Evolutionary conservation across 2,329 filamentous ascomycete genomes (phyloP), one percentile per base, ranked within the genome.

Genomic region (Paecilomyces fulvus): DNA sequence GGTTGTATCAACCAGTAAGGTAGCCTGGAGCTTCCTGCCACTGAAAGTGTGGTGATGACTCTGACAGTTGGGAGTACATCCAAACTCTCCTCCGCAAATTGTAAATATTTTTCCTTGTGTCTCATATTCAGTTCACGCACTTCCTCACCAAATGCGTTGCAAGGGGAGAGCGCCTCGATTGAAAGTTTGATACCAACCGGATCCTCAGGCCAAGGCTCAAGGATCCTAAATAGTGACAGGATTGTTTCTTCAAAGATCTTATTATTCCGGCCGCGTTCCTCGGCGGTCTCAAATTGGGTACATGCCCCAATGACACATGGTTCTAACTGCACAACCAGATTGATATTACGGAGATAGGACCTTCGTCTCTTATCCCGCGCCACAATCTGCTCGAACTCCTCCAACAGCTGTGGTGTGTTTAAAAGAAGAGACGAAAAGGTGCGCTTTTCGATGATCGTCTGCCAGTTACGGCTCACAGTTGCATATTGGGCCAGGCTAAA

Each of bases 201-300:
- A 23, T 53, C 30, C 25, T 53, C 31, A 3, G 52, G 30, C 52
- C 31, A 53, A 14, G 52, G 4, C 5, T 37, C 28, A 10, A 53
- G 52, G 23, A 23, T 23, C 52, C 25, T 31, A 53, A 53, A 53
- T 30, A 53, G 30, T 2, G 48, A 23, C 6, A 21, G 30, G 12
- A 53, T 46, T 3, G 52, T 53, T 14, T 28, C 21, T 14, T 30
- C 37, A 33, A 53, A 53, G 21, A 53, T 53, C 31, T 43, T 33
- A 53, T 53, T 53, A 20, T 53, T 53, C 30, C 52, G 52, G 28
- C 52, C 21, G 52, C 9, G 31, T 46, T 53, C 52, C 14, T 53
- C 52, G 20, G 52, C 17, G 14, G 52, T 53, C 20, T 53, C 52
- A 20, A 53, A 28, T 21, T 31, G 10, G 12, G 30, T 33, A 23